Evolutionary conservation across 1,139 yeast genomes (phyloP).

Genomic region (Kodamaea sp.): DNA sequence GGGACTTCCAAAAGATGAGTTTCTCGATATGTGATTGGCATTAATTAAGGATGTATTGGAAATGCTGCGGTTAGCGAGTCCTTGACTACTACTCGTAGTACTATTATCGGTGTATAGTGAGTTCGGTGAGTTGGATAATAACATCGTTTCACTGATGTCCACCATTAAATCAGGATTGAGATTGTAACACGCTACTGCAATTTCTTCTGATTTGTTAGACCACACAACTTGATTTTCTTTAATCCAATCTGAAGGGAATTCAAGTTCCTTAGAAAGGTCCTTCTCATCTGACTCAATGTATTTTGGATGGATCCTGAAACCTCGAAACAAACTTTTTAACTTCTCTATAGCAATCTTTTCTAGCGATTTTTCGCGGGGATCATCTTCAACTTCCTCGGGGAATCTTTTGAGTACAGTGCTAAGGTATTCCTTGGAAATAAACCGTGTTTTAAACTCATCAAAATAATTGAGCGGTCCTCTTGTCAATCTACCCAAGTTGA

Average conservation of each 20-base stretch:
- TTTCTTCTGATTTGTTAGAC: slow-evolving; percentile 28
- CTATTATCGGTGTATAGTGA: neutral
- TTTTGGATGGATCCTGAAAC: slow-evolving; percentile 52
- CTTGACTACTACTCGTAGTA: neutral
- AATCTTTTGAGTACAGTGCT: neutral
- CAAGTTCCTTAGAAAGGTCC: slow-evolving; percentile 41
- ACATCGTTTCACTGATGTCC: slow-evolving; percentile 5
- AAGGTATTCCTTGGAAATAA: slow-evolving; percentile 13
- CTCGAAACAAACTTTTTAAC: slow-evolving; percentile 15
- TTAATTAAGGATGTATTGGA: slow-evolving; percentile 2
- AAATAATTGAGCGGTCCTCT: slow-evolving; percentile 36
- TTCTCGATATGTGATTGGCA: slow-evolving; percentile 20
- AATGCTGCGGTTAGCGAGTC: neutral
- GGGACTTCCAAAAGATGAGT: slow-evolving; percentile 32
- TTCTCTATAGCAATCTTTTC: slow-evolving; percentile 10
- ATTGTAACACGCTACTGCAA: slow-evolving; percentile 34
- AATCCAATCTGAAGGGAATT: slow-evolving; percentile 40
- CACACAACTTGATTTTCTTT: slow-evolving; percentile 15
- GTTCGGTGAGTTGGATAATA: neutral
- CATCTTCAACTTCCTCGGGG: slow-evolving; percentile 3
- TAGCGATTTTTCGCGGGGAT: slow-evolving; percentile 11
- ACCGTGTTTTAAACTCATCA: slow-evolving; percentile 11
- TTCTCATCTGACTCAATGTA: slow-evolving; percentile 30
- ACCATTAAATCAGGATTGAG: slow-evolving; percentile 26
- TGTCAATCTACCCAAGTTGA: slow-evolving; percentile 47